These are phyloP conservation scores for Trichoderma endophyticum DNA, from an alignment of 2,329 filamentous ascomycete genomes.

Conservation along the genomic window DNA sequence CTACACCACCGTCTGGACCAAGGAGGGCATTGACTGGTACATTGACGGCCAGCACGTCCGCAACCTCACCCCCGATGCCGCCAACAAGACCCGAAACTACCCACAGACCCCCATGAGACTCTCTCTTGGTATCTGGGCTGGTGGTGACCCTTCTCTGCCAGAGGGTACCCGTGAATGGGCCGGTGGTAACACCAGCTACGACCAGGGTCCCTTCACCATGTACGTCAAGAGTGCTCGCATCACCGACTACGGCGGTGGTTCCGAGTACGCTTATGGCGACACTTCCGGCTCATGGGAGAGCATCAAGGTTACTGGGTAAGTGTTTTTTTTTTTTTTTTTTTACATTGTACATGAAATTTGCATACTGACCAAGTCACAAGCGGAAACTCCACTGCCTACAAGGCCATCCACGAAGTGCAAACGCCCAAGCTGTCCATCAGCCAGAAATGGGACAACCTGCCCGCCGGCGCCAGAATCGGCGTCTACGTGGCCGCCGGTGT, in stretches of 20 bases:
- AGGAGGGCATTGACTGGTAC: constrained; percentile 62
- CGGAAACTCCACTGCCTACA: constrained; percentile 55
- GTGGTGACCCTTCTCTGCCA: constrained; percentile 54
- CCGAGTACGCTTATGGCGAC: constrained; percentile 64
- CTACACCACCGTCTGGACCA: constrained; percentile 73
- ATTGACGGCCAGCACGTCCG: constrained; percentile 67
- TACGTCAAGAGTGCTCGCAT: constrained; percentile 59
- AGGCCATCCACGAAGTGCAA: constrained; percentile 37
- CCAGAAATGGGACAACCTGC: constrained; percentile 54
- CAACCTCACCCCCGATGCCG: constrained; percentile 58
- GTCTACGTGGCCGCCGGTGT: constrained; percentile 49
- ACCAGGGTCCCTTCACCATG: constrained; percentile 68
- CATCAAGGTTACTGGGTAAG: constrained; percentile 57
- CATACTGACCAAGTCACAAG: constrained; percentile 33
- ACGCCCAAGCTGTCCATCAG: constrained; percentile 42
- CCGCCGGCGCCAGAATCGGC: constrained; percentile 48
- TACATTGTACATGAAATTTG: not conserved
- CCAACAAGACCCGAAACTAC: constrained; percentile 60
- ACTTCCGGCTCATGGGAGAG: constrained; percentile 59
- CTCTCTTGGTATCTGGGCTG: constrained; percentile 64
- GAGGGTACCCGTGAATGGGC: constrained; percentile 65
- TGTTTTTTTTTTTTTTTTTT: constrained; percentile 18
- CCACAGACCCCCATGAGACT: constrained; percentile 76
- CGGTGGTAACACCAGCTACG: constrained; percentile 65
- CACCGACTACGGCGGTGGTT: constrained; percentile 59